Percentiles rank a stretch among this genome's conserved stretches.
Evolutionary conservation across 73 alveolate species (phyloP).

Genomic region (Symbiodinium natans): DNA sequence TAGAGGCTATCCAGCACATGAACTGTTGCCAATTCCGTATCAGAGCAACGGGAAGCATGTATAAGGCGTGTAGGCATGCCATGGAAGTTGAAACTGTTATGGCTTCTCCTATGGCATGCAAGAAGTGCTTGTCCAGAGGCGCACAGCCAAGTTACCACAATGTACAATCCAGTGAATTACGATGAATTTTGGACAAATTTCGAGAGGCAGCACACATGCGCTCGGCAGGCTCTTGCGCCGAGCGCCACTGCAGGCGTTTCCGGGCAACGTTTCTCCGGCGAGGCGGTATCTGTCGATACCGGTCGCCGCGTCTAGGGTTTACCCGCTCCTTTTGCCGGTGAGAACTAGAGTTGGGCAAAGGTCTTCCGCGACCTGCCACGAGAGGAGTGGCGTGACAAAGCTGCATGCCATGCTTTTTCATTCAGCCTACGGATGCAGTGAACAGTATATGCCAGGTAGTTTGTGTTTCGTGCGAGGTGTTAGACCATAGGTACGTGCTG

Average conservation of each 20-base stretch:
- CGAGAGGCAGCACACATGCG: neutral
- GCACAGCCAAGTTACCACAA: too few species aligned
- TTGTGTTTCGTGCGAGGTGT: too few species aligned
- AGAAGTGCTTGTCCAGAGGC: neutral
- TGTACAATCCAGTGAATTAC: too few species aligned
- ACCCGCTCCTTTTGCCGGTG: too few species aligned
- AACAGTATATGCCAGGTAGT: too few species aligned
- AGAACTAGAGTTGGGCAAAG: neutral
- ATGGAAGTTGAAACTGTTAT: neutral
- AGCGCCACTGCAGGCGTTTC: conserved; percentile 59
- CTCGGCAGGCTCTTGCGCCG: conserved; percentile 4
- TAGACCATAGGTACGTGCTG: too few species aligned
- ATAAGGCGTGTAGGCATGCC: too few species aligned
- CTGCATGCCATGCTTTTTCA: neutral
- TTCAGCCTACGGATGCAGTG: too few species aligned
- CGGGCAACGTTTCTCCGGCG: conserved; percentile 80
- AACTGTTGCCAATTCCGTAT: too few species aligned
- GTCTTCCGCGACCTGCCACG: conserved; percentile 6
- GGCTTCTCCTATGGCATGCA: neutral
- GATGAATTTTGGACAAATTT: neutral
- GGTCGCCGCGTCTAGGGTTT: neutral
- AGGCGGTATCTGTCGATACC: neutral
- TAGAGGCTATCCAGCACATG: too few species aligned
- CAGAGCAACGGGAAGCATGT: too few species aligned
- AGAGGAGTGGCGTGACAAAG: neutral